Base-by-base conservation (phyloP, 495 filamentous ascomycete species). In the Trichoderma asperelloides region DNA sequence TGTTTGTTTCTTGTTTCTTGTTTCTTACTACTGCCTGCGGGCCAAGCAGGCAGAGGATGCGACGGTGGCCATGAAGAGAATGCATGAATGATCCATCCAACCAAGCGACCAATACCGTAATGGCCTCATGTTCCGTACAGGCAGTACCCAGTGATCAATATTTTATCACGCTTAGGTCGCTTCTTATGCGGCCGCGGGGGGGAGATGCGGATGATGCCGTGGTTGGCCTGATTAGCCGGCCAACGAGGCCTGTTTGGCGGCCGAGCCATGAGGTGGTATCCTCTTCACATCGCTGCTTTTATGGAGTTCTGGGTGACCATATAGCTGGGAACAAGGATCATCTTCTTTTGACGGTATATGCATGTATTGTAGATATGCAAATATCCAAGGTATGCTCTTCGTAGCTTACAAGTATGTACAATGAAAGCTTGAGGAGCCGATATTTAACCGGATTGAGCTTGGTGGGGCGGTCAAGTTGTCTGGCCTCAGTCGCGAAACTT, bases 191-290 rank as follows among this genome's bases (percentile, higher is more conserved):
- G 27, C 55, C 55, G 9, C 55, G 55, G 28, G 23, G 55, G 55
- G 55, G 55, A 28, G 55, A 60, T 60, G 55, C 55, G 55, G 55
- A 60, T 60, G 55, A 27, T 12, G 55, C 55, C 55, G 55, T 60
- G 55, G 55, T 60, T 60, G 55, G 55, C 11, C 55, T 60, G 18
- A 3, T 60, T 30, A 60, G 25, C 23, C 55, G 55, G 55, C 55
- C 55, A 12, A 30, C 0, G 21, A 25, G 47, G 18, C 18, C 47
- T 21, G 47, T 51, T 21, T 0, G 18, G 8, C 9, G 47, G 47
- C 47, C 47, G 47, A 51, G 47, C 47, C 47, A 51, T 51, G 47
- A 51, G 47, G 47, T 51, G 47, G 47, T 21, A 51, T 18, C 33
- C 5, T 37, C 33, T 4, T 37, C 33, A 47, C 43, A 47, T 47